These are phyloP conservation scores for Fusarium tuaranense DNA, from an alignment of 2,329 filamentous ascomycete genomes.

Conservation along the genomic window DNA sequence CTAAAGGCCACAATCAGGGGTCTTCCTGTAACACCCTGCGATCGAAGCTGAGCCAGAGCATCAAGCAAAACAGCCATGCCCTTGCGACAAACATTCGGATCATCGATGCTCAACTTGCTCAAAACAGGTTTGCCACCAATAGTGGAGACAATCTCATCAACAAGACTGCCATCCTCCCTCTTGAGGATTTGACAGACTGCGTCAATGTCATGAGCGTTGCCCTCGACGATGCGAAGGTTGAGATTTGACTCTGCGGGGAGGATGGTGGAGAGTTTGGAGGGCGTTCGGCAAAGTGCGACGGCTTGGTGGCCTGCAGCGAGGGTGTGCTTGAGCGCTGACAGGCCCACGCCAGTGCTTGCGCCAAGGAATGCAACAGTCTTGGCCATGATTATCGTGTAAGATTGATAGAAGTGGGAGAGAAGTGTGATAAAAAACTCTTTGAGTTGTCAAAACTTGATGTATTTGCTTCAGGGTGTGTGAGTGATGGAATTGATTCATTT, in stretches of 20 bases:
- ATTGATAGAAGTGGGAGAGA: background rate
- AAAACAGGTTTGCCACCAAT: conserved; percentile 56
- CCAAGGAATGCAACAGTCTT: conserved; percentile 65
- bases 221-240: conserved; percentile 58
- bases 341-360: conserved; percentile 62
- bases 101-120: conserved; percentile 53
- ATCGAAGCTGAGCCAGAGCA: conserved; percentile 50
- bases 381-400: conserved; percentile 10
- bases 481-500: background rate
- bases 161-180: conserved; percentile 46
- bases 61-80: conserved; percentile 57
- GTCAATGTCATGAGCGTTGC: conserved; percentile 59
- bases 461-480: background rate
- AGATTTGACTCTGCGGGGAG: conserved; percentile 47
- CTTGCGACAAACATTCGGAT: conserved; percentile 61
- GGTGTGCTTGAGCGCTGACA: conserved; percentile 58
- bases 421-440: background rate
- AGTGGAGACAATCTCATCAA: conserved; percentile 60
- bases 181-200: conserved; percentile 53
- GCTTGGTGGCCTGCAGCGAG: conserved; percentile 60
- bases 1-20: conserved; percentile 53
- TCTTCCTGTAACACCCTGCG: conserved; percentile 38
- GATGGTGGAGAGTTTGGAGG: conserved; percentile 58
- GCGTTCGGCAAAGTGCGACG: conserved; percentile 62
- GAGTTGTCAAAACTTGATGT: background rate